Conservation (phyloP, 306 rosid species). For the Prunus salicina region DNA sequence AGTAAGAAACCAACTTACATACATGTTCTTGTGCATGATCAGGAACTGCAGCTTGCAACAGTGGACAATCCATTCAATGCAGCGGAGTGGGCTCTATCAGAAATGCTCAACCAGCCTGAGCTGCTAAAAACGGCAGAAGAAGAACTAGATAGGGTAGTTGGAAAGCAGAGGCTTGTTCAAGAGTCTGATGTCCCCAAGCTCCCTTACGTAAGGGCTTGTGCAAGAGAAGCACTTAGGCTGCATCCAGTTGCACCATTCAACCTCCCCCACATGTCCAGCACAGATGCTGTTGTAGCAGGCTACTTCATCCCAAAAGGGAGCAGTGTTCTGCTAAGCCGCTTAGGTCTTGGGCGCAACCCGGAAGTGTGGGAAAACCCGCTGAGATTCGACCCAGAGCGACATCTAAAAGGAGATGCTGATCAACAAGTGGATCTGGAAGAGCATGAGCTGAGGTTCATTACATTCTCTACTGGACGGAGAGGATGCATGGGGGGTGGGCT, state of each 20-base stretch:
- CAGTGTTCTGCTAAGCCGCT: slow-evolving; percentile 35
- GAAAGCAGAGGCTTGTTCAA: slow-evolving; percentile 26
- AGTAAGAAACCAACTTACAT: neutral
- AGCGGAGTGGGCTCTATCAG: slow-evolving; percentile 42
- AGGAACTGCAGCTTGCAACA: slow-evolving; percentile 36
- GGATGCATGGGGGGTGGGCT: slow-evolving; percentile 34
- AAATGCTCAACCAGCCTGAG: slow-evolving; percentile 41
- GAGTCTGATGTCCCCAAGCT: slow-evolving; percentile 46
- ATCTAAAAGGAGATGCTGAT: neutral
- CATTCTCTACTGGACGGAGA: slow-evolving; percentile 40
- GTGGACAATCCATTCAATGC: slow-evolving; percentile 42
- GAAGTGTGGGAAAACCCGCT: slow-evolving; percentile 33
- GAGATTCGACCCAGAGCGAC: slow-evolving; percentile 37
- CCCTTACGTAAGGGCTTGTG: slow-evolving; percentile 38
- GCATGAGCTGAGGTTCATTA: slow-evolving; percentile 23
- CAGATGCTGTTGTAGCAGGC: slow-evolving; percentile 20
- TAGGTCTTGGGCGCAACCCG: slow-evolving; percentile 30
- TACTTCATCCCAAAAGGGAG: slow-evolving; percentile 52
- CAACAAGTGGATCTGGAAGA: slow-evolving; percentile 17
- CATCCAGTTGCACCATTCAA: slow-evolving; percentile 43
- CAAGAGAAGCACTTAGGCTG: slow-evolving; percentile 39
- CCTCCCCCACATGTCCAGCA: slow-evolving; percentile 34
- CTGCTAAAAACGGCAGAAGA: slow-evolving; percentile 25
- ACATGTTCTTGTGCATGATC: neutral
- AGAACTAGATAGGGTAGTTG: slow-evolving; percentile 39